A percentile compares a stretch with the other conserved stretches of the same genome.
Evolutionary conservation across 345 rosid species (phyloP).

Genomic region (Salix viminalis): DNA sequence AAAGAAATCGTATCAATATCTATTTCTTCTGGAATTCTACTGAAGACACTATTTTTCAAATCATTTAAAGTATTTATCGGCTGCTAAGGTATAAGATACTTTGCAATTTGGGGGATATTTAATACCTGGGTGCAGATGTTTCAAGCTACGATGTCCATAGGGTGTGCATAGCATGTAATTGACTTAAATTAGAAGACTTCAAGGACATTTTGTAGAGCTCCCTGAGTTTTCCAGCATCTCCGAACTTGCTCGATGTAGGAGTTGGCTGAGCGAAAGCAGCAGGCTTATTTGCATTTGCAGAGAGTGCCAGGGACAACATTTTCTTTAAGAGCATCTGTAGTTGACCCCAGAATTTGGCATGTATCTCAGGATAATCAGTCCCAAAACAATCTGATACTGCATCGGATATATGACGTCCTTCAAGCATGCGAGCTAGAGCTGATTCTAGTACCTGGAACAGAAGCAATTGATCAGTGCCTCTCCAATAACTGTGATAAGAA

Average conservation of each 20-base stretch:
- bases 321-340: constrained; percentile 65
- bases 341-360: constrained; percentile 64
- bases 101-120: too few species aligned
- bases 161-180: constrained; percentile 51
- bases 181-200: constrained; percentile 44
- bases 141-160: constrained; percentile 50
- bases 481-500: too few species aligned
- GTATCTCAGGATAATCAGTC: constrained; percentile 42
- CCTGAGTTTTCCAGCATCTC: constrained; percentile 57
- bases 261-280: constrained; percentile 18
- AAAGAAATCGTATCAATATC: too few species aligned
- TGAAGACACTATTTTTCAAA: too few species aligned
- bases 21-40: too few species aligned
- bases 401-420: constrained; percentile 49
- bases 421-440: constrained; percentile 61
- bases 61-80: too few species aligned
- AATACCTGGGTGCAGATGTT: neutral
- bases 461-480: constrained; percentile 1
- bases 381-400: constrained; percentile 29
- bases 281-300: constrained; percentile 35
- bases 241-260: constrained; percentile 30
- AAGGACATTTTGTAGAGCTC: constrained; percentile 75
- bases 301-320: constrained; percentile 46
- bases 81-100: too few species aligned
- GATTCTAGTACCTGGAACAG: constrained; percentile 68